Conservation (phyloP, 257 asterid species). For the Solanum microdontum region DNA sequence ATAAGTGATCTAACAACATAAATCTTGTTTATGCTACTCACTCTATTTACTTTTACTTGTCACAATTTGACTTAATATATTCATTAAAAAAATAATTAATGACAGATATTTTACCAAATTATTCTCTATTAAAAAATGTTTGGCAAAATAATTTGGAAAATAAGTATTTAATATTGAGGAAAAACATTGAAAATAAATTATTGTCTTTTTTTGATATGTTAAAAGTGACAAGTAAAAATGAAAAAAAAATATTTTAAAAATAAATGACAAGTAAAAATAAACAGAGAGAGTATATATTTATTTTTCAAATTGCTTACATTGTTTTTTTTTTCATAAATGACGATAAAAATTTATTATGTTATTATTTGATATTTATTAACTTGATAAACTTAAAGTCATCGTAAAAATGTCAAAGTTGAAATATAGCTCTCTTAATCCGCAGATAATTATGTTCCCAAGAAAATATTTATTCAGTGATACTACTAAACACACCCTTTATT, state of each 20-base stretch:
- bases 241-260: too few species aligned
- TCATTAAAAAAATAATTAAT: too few species aligned
- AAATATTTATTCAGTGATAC: not conserved
- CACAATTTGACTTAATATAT: too few species aligned
- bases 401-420: not conserved
- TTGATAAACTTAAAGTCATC: not conserved
- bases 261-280: too few species aligned
- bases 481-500: not conserved
- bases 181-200: too few species aligned
- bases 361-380: not conserved
- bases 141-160: rapidly evolving
- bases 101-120: too few species aligned
- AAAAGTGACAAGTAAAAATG: too few species aligned
- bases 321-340: not conserved
- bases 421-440: not conserved
- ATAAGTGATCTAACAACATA: not conserved
- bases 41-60: too few species aligned
- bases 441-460: not conserved
- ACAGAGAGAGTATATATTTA: not conserved
- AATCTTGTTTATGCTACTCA: not conserved
- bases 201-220: rapidly evolving
- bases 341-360: not conserved
- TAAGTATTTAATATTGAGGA: too few species aligned
- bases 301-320: not conserved
- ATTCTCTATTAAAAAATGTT: too few species aligned